phyloP scores from a whole-genome alignment of 176 grass and related monocot species.

The Eragrostis curvula region DNA sequence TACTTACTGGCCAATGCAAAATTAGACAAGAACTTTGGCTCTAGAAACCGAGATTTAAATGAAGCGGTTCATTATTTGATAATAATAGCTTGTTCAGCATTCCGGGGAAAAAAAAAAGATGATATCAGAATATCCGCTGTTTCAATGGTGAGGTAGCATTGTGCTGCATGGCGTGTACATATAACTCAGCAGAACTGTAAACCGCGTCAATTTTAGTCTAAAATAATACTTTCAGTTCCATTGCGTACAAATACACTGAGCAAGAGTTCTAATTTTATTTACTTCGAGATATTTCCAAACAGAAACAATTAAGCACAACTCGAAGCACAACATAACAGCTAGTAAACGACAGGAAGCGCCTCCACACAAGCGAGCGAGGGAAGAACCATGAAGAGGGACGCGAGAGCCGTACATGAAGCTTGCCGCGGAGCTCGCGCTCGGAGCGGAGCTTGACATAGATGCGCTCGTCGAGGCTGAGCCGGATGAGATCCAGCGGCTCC shows the following conservation, averaged over 20 bases:
- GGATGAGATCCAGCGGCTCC: slow-evolving; percentile 99
- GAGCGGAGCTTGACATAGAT: slow-evolving; percentile 99
- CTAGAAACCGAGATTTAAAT: neutral
- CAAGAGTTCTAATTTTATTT: neutral
- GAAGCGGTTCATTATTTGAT: neutral
- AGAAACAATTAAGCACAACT: neutral
- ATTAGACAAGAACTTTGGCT: neutral
- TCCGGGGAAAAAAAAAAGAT: neutral
- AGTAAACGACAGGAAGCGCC: neutral
- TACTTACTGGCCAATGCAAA: neutral
- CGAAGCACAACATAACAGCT: neutral
- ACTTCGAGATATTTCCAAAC: neutral
- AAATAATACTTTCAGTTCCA: neutral
- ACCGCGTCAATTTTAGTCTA: neutral
- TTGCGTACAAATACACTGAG: neutral
- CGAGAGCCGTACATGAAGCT: slow-evolving; percentile 73
- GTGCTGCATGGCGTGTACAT: neutral
- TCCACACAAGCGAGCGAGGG: neutral
- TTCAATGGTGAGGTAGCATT: neutral
- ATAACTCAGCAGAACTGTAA: neutral
- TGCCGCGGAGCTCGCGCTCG: slow-evolving; percentile 94
- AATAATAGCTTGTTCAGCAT: neutral
- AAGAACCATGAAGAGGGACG: neutral
- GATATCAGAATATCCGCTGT: neutral
- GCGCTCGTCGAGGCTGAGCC: slow-evolving; percentile 98